A percentile compares a stretch with the other conserved stretches of the same genome.
These are phyloP conservation scores for Neonectria sp. DNA, from an alignment of 2,329 filamentous ascomycete genomes.

Conservation along the genomic window DNA sequence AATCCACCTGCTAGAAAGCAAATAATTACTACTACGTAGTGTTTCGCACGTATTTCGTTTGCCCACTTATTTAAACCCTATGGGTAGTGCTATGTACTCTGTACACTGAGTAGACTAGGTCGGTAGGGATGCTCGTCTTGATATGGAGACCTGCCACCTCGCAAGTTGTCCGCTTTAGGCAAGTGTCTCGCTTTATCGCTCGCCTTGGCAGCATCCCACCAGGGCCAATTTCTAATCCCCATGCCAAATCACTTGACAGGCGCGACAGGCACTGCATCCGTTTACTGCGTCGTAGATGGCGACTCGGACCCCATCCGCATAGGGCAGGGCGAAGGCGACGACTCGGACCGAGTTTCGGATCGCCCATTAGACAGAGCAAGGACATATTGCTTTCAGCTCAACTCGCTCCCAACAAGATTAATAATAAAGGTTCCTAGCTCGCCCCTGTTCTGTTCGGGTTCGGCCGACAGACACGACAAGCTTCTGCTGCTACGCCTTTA, in stretches of 20 bases:
- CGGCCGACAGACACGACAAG: not conserved
- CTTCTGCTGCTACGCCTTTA: not conserved
- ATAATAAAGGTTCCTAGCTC: not conserved
- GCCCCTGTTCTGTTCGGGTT: not conserved
- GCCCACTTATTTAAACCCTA: too few species aligned
- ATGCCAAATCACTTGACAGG: not conserved
- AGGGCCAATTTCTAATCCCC: not conserved
- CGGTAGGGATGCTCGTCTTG: too few species aligned
- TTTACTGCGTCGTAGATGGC: not conserved
- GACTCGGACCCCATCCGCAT: not conserved
- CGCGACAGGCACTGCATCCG: not conserved
- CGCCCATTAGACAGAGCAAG: not conserved
- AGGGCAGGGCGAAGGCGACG: not conserved
- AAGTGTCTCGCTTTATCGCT: not conserved
- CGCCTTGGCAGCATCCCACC: not conserved
- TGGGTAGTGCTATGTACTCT: too few species aligned
- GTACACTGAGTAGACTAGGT: too few species aligned
- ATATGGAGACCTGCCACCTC: not conserved
- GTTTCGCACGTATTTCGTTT: too few species aligned
- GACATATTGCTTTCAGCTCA: not conserved
- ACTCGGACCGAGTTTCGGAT: not conserved
- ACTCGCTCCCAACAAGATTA: not conserved
- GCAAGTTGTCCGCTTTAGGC: not conserved
- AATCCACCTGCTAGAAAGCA: too few species aligned
- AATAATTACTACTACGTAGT: too few species aligned